Evolutionary conservation across 148 eudicot species (phyloP).

Genomic region (Chenopodium album): DNA sequence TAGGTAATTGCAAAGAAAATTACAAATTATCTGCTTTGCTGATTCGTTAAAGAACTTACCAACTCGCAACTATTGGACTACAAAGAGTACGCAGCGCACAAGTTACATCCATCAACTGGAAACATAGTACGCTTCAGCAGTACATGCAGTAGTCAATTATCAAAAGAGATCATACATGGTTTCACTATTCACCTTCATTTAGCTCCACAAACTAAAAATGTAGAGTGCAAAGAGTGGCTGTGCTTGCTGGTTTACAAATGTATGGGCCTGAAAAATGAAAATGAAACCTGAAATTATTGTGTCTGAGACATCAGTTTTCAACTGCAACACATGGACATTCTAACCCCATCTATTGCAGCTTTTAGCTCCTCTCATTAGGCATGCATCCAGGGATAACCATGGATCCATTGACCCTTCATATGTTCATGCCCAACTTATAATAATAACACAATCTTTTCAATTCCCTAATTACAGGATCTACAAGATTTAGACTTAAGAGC

Average conservation of each 20-base stretch:
- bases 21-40: neutral
- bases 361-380: neutral
- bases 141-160: neutral
- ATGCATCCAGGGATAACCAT: neutral
- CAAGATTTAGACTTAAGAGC: neutral
- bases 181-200: neutral
- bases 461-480: neutral
- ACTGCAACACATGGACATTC: neutral
- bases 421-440: neutral
- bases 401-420: neutral
- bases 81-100: neutral
- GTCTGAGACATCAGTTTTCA: neutral
- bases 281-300: neutral
- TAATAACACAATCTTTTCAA: neutral
- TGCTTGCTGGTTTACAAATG: neutral
- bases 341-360: neutral
- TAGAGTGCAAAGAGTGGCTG: neutral
- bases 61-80: neutral
- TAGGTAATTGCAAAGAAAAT: neutral
- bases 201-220: neutral
- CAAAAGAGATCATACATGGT: neutral
- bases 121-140: neutral
- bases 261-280: neutral
- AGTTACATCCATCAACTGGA: neutral
- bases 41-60: no score